phyloP scores from a whole-genome alignment of 129 eudicot species.

The Artemisia tridentata region DNA sequence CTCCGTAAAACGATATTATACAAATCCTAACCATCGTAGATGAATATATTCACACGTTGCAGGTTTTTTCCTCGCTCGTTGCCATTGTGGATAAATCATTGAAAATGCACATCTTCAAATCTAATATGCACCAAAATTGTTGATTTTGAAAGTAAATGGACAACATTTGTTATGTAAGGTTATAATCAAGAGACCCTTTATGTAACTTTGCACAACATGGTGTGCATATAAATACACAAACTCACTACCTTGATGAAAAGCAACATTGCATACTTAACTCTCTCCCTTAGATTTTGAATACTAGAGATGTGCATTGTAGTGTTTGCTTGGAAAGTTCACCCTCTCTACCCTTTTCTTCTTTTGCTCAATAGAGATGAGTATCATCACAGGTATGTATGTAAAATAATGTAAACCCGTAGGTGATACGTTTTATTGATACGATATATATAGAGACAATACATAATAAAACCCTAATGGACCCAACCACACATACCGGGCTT shows the following conservation, averaged over 20 bases:
- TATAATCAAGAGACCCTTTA: constrained; percentile 26
- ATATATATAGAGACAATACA: no score
- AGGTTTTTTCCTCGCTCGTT: not conserved
- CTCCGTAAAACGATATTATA: no score
- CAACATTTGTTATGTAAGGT: constrained; percentile 3
- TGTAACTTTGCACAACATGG: constrained; percentile 14
- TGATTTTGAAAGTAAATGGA: not conserved
- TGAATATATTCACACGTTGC: not conserved
- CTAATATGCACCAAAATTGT: not conserved
- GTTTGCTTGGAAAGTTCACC: constrained; percentile 78
- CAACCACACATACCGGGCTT: no score
- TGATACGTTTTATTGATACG: no score
- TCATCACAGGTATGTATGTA: constrained; percentile 75
- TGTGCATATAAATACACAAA: constrained; percentile 30
- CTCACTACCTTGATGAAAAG: constrained; percentile 22
- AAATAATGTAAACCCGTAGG: no score
- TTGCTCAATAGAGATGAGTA: constrained; percentile 86
- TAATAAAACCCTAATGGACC: no score
- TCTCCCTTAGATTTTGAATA: not conserved
- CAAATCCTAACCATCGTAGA: no score
- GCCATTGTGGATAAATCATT: no score
- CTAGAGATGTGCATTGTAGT: constrained; percentile 59
- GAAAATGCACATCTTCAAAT: not conserved
- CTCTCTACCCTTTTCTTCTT: constrained; percentile 68
- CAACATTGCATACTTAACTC: not conserved